Evolutionary conservation across 106 monocot genomes (phyloP).

Genomic region (Allium fistulosum): DNA sequence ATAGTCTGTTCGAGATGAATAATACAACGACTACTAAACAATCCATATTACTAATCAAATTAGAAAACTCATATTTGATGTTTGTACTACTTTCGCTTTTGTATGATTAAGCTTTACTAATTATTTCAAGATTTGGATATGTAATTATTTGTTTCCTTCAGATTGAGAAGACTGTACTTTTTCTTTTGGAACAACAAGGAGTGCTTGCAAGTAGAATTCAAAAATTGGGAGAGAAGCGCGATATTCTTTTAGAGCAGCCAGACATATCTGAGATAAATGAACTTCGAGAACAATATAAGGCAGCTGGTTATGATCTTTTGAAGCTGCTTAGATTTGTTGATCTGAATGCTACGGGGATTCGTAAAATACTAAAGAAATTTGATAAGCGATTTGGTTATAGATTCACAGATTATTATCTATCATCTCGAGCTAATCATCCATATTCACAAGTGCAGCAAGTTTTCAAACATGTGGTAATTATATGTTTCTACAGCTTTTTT

Average conservation of each 20-base stretch:
- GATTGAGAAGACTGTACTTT: conserved; percentile 91
- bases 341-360: conserved; percentile 83
- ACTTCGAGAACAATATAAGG: conserved; percentile 63
- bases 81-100: too few relatives aligned
- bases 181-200: conserved; percentile 94
- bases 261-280: conserved; percentile 53
- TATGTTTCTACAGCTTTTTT: neutral
- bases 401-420: conserved; percentile 88
- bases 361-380: conserved; percentile 96
- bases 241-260: conserved; percentile 34
- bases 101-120: too few relatives aligned
- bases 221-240: conserved; percentile 49
- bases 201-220: conserved; percentile 73
- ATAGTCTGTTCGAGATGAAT: too few relatives aligned
- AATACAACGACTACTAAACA: too few relatives aligned
- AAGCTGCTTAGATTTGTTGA: conserved; percentile 91
- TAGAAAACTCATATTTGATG: too few relatives aligned
- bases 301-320: conserved; percentile 59
- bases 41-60: too few relatives aligned
- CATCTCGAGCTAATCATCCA: conserved; percentile 84
- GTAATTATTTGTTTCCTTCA: conserved; percentile 20
- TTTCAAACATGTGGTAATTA: conserved; percentile 95
- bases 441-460: conserved; percentile 96
- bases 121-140: too few relatives aligned
- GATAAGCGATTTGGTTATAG: conserved; percentile 88